These are phyloP conservation scores for Stenogyne calaminthoides DNA, from an alignment of 305 asterid genomes.

Conservation along the genomic window DNA sequence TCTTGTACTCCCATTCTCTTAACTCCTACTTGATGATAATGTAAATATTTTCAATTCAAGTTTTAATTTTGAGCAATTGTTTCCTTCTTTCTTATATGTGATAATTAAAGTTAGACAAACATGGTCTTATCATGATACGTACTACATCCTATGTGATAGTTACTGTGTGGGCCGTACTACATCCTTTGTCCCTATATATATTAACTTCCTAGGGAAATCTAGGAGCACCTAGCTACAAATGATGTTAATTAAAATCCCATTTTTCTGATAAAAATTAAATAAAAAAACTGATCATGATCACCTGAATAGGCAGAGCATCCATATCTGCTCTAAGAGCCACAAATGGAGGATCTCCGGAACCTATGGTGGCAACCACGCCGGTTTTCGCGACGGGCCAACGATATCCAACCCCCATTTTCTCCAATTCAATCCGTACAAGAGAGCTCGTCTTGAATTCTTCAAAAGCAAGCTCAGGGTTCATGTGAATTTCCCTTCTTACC, in stretches of 20 bases:
- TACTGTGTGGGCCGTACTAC: too few relatives aligned
- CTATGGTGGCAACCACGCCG: slow-evolving; percentile 49
- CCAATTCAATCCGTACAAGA: slow-evolving; percentile 47
- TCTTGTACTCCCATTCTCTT: slow-evolving; percentile 48
- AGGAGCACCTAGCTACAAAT: background rate
- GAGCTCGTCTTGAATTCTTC: slow-evolving; percentile 53
- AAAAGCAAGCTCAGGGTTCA: slow-evolving; percentile 55
- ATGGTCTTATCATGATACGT: background rate
- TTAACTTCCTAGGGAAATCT: background rate
- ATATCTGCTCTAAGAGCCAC: slow-evolving; percentile 64
- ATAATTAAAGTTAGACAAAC: background rate
- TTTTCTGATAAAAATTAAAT: background rate
- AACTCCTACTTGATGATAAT: slow-evolving; percentile 38
- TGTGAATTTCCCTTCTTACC: slow-evolving; percentile 47
- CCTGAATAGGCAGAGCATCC: slow-evolving; percentile 65
- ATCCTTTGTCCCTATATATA: background rate
- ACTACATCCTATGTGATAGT: background rate
- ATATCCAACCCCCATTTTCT: slow-evolving; percentile 41
- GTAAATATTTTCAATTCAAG: background rate
- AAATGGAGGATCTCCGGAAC: slow-evolving; percentile 51
- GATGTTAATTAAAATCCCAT: background rate
- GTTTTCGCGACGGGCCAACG: slow-evolving; percentile 61
- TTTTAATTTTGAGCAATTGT: background rate
- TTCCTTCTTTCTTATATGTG: background rate
- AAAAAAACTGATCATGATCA: background rate